These are phyloP conservation scores for Wickerhamomyces chambardii DNA, from an alignment of 805 yeast genomes.

Conservation along the genomic window DNA sequence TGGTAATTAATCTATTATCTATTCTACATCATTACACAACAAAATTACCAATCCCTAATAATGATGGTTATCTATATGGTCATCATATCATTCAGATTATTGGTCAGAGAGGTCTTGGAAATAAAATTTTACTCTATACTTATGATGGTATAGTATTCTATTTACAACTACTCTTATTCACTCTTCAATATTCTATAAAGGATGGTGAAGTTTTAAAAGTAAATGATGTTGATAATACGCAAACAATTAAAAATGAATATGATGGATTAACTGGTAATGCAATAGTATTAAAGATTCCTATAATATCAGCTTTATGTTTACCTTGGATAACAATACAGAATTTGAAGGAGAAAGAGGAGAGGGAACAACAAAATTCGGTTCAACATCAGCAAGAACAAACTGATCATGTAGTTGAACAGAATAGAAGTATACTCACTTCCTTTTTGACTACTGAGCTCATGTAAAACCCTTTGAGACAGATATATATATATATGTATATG, in stretches of 20 bases:
- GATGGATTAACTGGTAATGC: slow-evolving; percentile 16
- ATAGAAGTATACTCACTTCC: too few species aligned
- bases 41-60: slow-evolving; percentile 13
- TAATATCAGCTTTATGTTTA: slow-evolving; percentile 6
- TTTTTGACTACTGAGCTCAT: too few species aligned
- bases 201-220: background rate
- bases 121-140: slow-evolving; percentile 7
- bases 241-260: slow-evolving; percentile 4
- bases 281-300: slow-evolving; percentile 6
- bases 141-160: slow-evolving; percentile 10
- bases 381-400: too few species aligned
- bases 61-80: slow-evolving; percentile 16
- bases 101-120: slow-evolving; percentile 12
- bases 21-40: slow-evolving; percentile 6
- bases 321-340: slow-evolving; percentile 2
- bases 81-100: slow-evolving; percentile 16
- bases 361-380: slow-evolving; percentile 9
- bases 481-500: too few species aligned
- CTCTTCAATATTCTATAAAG: slow-evolving; percentile 5
- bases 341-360: slow-evolving; percentile 4
- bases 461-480: too few species aligned
- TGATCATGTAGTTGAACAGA: too few species aligned
- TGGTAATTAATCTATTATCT: slow-evolving; percentile 4
- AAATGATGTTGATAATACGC: background rate
- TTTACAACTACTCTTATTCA: slow-evolving; percentile 9